phyloP scores from a whole-genome alignment of 2,329 filamentous ascomycete genomes.

The Ilyonectria destructans region DNA sequence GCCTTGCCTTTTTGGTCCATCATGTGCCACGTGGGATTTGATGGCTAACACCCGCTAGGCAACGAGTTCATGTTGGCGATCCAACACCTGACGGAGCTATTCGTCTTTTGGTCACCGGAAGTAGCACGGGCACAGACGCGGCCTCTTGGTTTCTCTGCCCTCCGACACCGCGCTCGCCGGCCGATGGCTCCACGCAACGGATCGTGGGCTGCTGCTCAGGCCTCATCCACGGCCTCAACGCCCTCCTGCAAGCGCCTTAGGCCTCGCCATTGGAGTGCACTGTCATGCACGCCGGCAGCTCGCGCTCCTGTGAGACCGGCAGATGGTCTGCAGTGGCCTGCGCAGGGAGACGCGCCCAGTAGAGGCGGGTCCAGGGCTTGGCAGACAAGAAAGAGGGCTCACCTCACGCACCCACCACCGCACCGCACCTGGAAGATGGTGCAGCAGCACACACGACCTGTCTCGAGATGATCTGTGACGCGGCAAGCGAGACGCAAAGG shows the following conservation, averaged over 20 bases:
- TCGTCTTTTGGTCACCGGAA: slow-evolving; percentile 21
- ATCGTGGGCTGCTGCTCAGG: not conserved
- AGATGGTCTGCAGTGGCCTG: slow-evolving; percentile 35
- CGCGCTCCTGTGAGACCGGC: slow-evolving; percentile 39
- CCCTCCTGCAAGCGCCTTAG: not conserved
- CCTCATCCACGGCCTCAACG: slow-evolving; percentile 16
- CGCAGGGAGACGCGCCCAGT: slow-evolving; percentile 10
- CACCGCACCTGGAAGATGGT: slow-evolving; percentile 8
- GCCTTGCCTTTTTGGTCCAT: slow-evolving; percentile 39
- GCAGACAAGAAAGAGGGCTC: slow-evolving; percentile 5
- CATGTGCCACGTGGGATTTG: slow-evolving; percentile 48
- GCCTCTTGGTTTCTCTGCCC: not conserved
- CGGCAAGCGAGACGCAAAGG: not conserved
- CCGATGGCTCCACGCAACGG: slow-evolving; percentile 11
- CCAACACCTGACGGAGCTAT: slow-evolving; percentile 26
- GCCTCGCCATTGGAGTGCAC: not conserved
- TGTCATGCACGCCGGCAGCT: slow-evolving; percentile 30
- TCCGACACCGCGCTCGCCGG: not conserved
- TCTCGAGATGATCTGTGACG: slow-evolving; percentile 12
- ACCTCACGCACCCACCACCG: too few species aligned
- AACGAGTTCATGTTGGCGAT: slow-evolving; percentile 38
- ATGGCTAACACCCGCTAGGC: slow-evolving; percentile 37
- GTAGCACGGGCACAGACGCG: not conserved
- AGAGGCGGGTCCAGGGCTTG: not conserved
- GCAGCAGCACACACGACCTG: slow-evolving; percentile 15